These are phyloP conservation scores for Rugosomyces carneus DNA, from an alignment of 1,284 basidiomycete species.

Conservation along the genomic window DNA sequence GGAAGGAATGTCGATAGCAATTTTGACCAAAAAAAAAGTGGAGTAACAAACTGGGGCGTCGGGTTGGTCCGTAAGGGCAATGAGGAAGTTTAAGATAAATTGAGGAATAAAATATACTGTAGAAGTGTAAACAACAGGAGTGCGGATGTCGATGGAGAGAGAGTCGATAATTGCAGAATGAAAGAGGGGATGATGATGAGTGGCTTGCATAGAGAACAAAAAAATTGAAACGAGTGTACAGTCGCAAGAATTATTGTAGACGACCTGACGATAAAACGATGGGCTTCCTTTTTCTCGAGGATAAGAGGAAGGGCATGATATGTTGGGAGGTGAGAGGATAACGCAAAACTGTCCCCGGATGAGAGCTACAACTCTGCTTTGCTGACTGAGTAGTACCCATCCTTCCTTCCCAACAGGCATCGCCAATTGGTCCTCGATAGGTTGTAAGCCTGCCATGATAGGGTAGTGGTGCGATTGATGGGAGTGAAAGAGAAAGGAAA, in stretches of 20 bases:
- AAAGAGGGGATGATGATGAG: constrained; percentile 31
- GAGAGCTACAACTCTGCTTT: constrained; percentile 22
- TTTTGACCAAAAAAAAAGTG: constrained; percentile 25
- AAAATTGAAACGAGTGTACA: constrained; percentile 41
- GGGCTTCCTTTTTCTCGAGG: constrained; percentile 23
- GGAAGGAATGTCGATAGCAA: constrained; percentile 14
- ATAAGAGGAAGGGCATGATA: constrained; percentile 27
- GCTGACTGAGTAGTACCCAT: constrained; percentile 5
- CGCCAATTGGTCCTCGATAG: constrained; percentile 29
- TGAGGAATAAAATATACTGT: constrained; percentile 72
- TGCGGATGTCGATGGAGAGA: constrained; percentile 22
- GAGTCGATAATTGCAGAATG: constrained; percentile 29
- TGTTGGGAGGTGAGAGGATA: constrained; percentile 30
- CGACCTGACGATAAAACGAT: constrained; percentile 22
- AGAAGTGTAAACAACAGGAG: constrained; percentile 32
- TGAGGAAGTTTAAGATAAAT: constrained; percentile 45
- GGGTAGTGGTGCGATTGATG: constrained; percentile 40
- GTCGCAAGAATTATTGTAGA: constrained; percentile 30
- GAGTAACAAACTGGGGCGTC: constrained; percentile 21
- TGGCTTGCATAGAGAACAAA: constrained; percentile 32
- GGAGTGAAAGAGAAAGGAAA: constrained; percentile 30
- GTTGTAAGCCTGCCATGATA: constrained; percentile 40
- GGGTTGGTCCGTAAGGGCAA: constrained; percentile 22
- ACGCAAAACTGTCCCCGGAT: constrained; percentile 36
- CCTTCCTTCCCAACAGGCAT: constrained; percentile 7